phyloP scores from a whole-genome alignment of 306 rosid genomes.

The Cotoneaster glaucophyllus region DNA sequence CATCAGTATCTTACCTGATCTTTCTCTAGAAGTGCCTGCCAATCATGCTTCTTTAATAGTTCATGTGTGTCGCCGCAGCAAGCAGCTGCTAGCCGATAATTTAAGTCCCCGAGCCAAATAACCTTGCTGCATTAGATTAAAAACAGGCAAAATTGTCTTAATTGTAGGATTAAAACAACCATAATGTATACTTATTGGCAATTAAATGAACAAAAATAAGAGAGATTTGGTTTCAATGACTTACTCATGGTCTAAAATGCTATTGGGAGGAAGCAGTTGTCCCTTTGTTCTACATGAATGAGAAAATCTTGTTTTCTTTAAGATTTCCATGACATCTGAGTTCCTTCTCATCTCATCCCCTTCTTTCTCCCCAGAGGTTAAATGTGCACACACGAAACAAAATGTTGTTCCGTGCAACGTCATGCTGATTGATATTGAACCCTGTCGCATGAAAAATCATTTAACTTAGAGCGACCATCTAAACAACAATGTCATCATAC shows the following conservation, averaged over 20 bases:
- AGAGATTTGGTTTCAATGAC: conserved; percentile 3
- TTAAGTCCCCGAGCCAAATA: conserved; percentile 95
- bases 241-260: conserved; percentile 72
- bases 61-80: conserved; percentile 47
- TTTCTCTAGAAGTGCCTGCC: conserved; percentile 72
- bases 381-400: conserved; percentile 90
- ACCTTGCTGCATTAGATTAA: conserved; percentile 41
- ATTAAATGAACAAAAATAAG: not conserved
- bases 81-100: conserved; percentile 66
- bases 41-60: conserved; percentile 60
- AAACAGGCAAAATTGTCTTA: not conserved
- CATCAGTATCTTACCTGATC: conserved; percentile 59
- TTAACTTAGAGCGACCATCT: not conserved
- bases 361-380: conserved; percentile 82
- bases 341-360: conserved; percentile 78
- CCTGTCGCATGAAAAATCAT: conserved; percentile 30
- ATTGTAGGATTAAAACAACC: not conserved
- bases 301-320: conserved; percentile 70
- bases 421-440: conserved; percentile 84
- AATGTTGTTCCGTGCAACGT: conserved; percentile 50
- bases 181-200: not conserved
- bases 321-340: conserved; percentile 62
- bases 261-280: conserved; percentile 37
- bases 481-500: not conserved
- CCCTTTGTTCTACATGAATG: conserved; percentile 23